These are phyloP conservation scores for Phytomonas sp. DNA, from an alignment of 208 protist genomes.

Conservation along the genomic window DNA sequence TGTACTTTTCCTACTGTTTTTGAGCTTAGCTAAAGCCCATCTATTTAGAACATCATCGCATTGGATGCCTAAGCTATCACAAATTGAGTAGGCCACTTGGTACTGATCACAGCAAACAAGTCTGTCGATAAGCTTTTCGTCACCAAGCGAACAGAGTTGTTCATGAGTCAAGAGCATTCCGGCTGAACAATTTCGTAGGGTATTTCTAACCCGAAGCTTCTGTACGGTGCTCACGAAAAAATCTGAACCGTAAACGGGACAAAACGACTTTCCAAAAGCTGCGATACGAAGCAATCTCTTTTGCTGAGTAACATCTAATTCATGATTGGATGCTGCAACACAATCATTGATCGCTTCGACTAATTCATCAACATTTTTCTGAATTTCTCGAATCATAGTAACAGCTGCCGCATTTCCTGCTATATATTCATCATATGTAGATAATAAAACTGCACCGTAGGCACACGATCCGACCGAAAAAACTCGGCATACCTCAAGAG, in stretches of 20 bases:
- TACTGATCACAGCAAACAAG: conserved; percentile 75
- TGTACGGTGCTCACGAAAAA: conserved; percentile 75
- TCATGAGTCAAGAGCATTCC: conserved; percentile 86
- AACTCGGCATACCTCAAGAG: conserved; percentile 36
- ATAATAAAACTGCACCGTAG: conserved; percentile 45
- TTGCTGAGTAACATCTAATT: conserved; percentile 72
- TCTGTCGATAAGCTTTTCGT: conserved; percentile 58
- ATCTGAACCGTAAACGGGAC: conserved; percentile 63
- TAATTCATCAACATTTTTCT: conserved; percentile 37
- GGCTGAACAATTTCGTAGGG: conserved; percentile 32
- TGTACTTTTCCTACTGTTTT: conserved; percentile 8
- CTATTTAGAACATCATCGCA: conserved; percentile 78
- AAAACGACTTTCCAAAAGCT: conserved; percentile 91
- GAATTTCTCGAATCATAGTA: conserved; percentile 57
- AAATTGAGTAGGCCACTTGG: conserved; percentile 80
- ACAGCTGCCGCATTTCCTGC: conserved; percentile 56
- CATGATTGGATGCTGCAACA: conserved; percentile 78
- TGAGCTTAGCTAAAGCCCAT: conserved; percentile 91
- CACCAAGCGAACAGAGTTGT: conserved; percentile 67
- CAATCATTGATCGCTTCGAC: conserved; percentile 80
- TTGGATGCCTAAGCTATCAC: conserved; percentile 49
- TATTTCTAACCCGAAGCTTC: conserved; percentile 87
- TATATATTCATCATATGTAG: conserved; percentile 75
- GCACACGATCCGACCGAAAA: conserved; percentile 64
- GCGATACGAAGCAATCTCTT: conserved; percentile 86